Base-by-base conservation (phyloP, 805 yeast species). In the Torulaspora quercuum region DNA sequence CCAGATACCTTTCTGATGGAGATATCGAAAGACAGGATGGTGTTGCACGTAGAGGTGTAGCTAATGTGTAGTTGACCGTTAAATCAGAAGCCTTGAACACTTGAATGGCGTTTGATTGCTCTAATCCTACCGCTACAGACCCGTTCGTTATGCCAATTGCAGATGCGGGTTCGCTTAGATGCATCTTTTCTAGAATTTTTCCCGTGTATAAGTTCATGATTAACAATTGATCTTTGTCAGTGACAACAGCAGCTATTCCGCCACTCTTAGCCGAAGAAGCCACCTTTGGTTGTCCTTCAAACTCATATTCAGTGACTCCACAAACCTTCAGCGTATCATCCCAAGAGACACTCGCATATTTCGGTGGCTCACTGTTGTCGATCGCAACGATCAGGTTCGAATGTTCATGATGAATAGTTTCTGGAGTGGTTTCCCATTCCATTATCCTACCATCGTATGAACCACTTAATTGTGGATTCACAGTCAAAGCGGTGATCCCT, bases 371-470 rank as follows among this genome's bases (percentile, higher is more conserved):
- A 4, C 45, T 47, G 15, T 48, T 52, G 16, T 48, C 71, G 14
- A 77, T 52, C 2, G 80, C 78, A 21, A 75, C 77, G 29, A 90
- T 72, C 44, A 81, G 72, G 47, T 88, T 87, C 1, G 73, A 55
- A 59, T 89, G 97, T 2, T 64, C 63, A 2, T 60, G 55, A 9
- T 53, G 49, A 7, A 65, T 49, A 1, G 37, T 31, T 7, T 72
- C 71, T 6, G 65, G 58, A 1, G 53, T 38, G 2, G 50, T 41
- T 10, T 59, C 63, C 94, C 96, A 86, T 39, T 68, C 57, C 28
- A 74, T 60, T 7, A 89, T 61, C 24, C 74, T 66, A 19, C 97
- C 97, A 58, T 90, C 97, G 38, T 82, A 78, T 20, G 90, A 80
- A 11, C 95, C 96, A 2, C 89, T 72, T 41, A 66, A 61, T 38